phyloP scores from a whole-genome alignment of 306 rosid genomes.

The Biancaea sappan region DNA sequence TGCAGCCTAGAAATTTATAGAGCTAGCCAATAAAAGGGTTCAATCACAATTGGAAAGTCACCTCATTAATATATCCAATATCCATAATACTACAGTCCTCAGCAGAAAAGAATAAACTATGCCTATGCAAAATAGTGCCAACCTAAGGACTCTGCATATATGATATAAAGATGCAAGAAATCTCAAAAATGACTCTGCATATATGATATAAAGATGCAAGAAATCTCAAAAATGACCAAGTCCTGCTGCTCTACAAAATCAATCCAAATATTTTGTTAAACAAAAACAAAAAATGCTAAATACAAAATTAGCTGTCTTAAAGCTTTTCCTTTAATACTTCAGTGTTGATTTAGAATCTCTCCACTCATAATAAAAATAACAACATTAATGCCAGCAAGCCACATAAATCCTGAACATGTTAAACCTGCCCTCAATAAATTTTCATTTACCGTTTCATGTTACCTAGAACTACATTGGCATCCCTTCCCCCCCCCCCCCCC shows the following conservation, averaged over 20 bases:
- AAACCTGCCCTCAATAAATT: background rate
- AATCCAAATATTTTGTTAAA: background rate
- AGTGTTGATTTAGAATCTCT: background rate
- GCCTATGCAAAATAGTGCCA: background rate
- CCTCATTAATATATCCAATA: background rate
- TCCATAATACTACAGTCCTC: background rate
- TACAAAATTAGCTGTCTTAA: background rate
- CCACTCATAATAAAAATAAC: background rate
- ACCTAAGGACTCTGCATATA: background rate
- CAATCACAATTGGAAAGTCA: background rate
- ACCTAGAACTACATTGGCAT: background rate
- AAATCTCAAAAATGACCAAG: background rate
- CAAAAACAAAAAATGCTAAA: background rate
- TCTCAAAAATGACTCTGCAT: background rate
- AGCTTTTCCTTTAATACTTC: background rate
- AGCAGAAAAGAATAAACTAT: background rate
- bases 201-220: background rate
- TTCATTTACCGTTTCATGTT: background rate
- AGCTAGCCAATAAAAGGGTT: background rate
- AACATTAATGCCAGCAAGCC: background rate
- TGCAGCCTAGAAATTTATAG: conserved; percentile 3
- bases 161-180: background rate
- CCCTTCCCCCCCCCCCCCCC: too few species aligned
- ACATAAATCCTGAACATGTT: background rate
- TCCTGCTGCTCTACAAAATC: background rate